Base-by-base conservation (phyloP, 306 rosid genomes). In the Arachis stenosperma region DNA sequence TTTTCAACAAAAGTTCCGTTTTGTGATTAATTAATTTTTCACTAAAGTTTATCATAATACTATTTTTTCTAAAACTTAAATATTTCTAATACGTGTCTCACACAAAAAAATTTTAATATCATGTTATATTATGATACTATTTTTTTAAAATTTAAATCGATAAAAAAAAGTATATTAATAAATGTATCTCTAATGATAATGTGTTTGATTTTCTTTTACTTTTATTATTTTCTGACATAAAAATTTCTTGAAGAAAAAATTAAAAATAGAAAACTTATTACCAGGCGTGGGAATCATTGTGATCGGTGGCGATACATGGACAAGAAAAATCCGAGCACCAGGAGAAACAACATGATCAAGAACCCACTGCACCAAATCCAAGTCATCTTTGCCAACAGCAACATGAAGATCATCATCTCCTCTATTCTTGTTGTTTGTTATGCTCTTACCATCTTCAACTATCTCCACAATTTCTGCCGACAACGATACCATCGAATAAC, bases 281-380 rank as follows among this genome's bases (percentile, higher is more conserved):
- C 98, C 96, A 67, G 97, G 97, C 4, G 96, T 89, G 51, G 87
- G 89, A 70, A 90, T 82, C 79, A 65, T 73, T 46, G 93, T 86
- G 68, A 90, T 65, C 0, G 92, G 86, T 67, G 93, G 83, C 73
- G 84, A 87, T 40, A 93, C 88, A 79, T 93, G 93, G 60, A 90
- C 74, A 52, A 93, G 96, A 84, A 83, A 87, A 75, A 93, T 83
- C 9, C 85, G 47, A 67, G 91, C 48, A 74, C 84, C 86, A 0
- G 89, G 85, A 6, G 88, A 79, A 65, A 81, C 87, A 48, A 84
- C 88, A 81, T 89, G 90, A 75, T 86, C 85, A 70, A 90, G 84
- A 74, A 84, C 84, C 98, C 97, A 90, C 79, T 87, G 86, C 56
- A 87, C 83, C 6, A 87, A 88, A 76, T 86, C 85, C 74, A 81